Percentiles rank a stretch among this genome's conserved stretches.
These are phyloP conservation scores for Acanthamoeba sp. DNA, from an alignment of 208 protist species.

Conservation along the genomic window DNA sequence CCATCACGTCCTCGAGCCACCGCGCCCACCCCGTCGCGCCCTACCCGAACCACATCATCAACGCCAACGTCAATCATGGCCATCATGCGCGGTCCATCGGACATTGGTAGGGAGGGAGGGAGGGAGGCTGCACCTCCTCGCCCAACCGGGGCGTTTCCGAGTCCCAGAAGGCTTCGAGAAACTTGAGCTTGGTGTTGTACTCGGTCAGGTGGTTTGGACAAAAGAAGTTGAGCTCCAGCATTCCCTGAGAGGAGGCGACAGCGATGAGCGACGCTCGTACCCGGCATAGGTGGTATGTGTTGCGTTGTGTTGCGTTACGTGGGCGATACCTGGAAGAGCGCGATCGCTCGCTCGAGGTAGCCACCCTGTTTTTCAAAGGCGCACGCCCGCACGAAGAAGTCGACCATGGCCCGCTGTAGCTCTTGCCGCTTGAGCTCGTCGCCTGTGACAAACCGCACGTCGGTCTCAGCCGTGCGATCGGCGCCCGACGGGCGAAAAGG, in stretches of 20 bases:
- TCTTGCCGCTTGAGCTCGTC: neutral
- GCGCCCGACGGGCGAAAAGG: too few relatives aligned
- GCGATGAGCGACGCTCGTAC: too few relatives aligned
- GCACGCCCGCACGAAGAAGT: slow-evolving; percentile 20
- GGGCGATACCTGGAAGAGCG: neutral
- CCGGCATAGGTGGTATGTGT: neutral
- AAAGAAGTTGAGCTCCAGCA: slow-evolving; percentile 63
- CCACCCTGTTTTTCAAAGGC: slow-evolving; percentile 51
- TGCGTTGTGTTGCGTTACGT: neutral
- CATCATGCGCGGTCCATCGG: neutral
- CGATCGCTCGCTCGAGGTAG: neutral
- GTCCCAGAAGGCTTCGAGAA: slow-evolving; percentile 60
- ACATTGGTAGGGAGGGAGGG: neutral
- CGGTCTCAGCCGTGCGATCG: too few relatives aligned
- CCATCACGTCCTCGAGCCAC: slow-evolving; percentile 49
- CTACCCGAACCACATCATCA: too few relatives aligned
- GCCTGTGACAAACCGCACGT: neutral
- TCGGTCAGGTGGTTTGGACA: neutral
- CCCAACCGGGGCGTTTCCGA: slow-evolving; percentile 14
- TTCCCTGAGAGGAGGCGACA: neutral
- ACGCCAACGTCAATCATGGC: too few relatives aligned
- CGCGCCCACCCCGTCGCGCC: neutral
- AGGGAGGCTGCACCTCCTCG: neutral
- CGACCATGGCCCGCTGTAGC: slow-evolving; percentile 15
- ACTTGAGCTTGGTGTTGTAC: slow-evolving; percentile 49